A percentile compares a stretch with the other conserved stretches of the same genome.
phyloP scores from a whole-genome alignment of 805 yeast species.

The Candida wancherniae region DNA sequence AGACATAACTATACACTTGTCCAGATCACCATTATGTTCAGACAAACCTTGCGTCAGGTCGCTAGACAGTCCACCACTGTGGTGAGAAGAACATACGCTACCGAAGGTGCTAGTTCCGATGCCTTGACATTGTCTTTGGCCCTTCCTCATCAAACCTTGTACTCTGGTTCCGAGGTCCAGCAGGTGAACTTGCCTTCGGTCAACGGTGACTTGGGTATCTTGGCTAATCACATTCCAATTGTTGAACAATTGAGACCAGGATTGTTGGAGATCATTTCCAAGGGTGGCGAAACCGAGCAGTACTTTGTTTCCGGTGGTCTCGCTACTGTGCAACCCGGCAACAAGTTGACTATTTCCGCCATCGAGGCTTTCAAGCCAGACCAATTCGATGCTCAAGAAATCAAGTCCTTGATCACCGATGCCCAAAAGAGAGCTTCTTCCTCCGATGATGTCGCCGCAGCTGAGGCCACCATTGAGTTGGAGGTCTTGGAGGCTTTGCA shows the following conservation, averaged over 20 bases:
- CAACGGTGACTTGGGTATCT: conserved; percentile 93
- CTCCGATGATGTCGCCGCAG: conserved; percentile 82
- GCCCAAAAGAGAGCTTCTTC: conserved; percentile 89
- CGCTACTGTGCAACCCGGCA: conserved; percentile 93
- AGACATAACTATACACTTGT: conserved; percentile 3
- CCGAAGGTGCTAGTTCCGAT: conserved; percentile 59
- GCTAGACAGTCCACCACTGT: conserved; percentile 53
- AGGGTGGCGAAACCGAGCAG: conserved; percentile 64
- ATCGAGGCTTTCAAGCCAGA: conserved; percentile 93
- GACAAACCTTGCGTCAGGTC: conserved; percentile 58
- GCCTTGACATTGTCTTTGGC: conserved; percentile 84
- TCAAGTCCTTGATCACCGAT: conserved; percentile 78
- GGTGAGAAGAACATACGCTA: conserved; percentile 85
- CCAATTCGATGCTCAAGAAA: conserved; percentile 73
- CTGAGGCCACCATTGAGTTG: conserved; percentile 91
- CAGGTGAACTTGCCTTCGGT: conserved; percentile 94
- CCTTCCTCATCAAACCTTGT: conserved; percentile 77
- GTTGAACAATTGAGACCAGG: conserved; percentile 97
- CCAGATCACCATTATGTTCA: conserved; percentile 42
- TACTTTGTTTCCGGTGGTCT: conserved; percentile 94
- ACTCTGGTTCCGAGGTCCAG: conserved; percentile 49
- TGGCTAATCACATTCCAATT: conserved; percentile 96
- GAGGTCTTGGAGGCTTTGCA: conserved; percentile 95
- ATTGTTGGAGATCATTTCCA: conserved; percentile 84
- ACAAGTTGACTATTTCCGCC: conserved; percentile 83